phyloP scores from a whole-genome alignment of 148 eudicot species.

The Rhododendron griersonianum region DNA sequence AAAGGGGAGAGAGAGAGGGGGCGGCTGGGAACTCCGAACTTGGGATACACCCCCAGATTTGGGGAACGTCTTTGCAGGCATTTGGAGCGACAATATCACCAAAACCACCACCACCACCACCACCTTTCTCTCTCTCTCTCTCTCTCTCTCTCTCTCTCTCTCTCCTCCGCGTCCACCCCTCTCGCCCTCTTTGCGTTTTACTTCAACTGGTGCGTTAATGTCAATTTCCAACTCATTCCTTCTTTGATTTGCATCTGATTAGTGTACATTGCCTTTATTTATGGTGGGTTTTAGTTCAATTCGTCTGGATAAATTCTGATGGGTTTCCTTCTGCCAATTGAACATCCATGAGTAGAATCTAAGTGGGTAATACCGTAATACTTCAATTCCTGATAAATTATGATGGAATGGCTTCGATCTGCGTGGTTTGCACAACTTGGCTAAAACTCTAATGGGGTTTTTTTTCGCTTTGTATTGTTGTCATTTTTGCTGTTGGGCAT shows the following conservation, averaged over 20 bases:
- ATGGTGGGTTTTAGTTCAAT: background rate
- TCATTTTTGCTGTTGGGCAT: background rate
- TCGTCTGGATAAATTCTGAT: background rate
- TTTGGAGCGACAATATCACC: background rate
- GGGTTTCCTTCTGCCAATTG: background rate
- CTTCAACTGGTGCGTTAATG: slow-evolving; percentile 27
- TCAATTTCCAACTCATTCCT: background rate
- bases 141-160: slow-evolving; percentile 3
- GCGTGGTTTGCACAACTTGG: background rate
- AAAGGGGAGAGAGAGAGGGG: no score
- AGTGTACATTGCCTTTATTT: background rate
- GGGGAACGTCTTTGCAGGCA: no score
- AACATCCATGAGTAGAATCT: background rate
- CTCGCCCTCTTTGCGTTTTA: slow-evolving; percentile 13
- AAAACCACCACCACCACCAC: background rate
- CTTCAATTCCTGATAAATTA: no score
- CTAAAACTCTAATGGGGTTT: background rate
- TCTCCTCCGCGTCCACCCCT: slow-evolving; percentile 19
- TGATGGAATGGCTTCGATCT: background rate
- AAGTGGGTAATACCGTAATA: background rate
- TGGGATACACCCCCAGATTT: no score
- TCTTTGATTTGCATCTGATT: background rate
- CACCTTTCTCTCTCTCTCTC: slow-evolving; percentile 4
- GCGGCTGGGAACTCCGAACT: no score
- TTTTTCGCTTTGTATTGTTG: background rate